phyloP scores from a whole-genome alignment of 192 early-diverging fungal genomes.

The Mortierella hygrophila region DNA sequence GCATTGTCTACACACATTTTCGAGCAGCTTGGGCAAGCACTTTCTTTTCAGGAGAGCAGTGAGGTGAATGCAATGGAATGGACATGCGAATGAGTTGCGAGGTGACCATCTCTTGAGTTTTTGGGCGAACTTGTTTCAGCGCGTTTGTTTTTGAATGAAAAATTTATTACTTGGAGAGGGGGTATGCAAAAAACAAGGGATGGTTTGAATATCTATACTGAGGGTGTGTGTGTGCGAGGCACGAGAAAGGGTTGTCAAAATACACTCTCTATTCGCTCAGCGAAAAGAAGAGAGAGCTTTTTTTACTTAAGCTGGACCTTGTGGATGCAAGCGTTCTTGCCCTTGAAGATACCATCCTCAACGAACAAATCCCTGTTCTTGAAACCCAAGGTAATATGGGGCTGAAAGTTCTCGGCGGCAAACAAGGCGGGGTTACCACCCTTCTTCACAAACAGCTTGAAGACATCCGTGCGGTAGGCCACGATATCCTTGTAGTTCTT shows the following conservation, averaged over 20 bases:
- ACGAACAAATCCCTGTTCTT: slow-evolving; percentile 73
- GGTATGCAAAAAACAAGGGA: neutral
- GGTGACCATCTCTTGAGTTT: neutral
- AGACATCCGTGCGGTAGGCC: slow-evolving; percentile 66
- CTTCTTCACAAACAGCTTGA: slow-evolving; percentile 65
- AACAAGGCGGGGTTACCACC: slow-evolving; percentile 81
- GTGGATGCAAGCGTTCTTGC: slow-evolving; percentile 74
- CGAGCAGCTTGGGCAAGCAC: too few relatives aligned
- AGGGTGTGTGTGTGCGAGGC: neutral
- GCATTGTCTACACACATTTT: too few relatives aligned
- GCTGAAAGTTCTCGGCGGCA: slow-evolving; percentile 71
- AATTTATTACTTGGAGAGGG: neutral
- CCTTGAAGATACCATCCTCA: slow-evolving; percentile 79
- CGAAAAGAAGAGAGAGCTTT: too few relatives aligned
- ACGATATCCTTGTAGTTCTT: slow-evolving; percentile 58
- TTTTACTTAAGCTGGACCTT: slow-evolving; percentile 52
- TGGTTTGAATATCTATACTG: neutral
- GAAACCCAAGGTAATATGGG: slow-evolving; percentile 80
- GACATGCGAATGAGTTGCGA: too few relatives aligned
- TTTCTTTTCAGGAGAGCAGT: too few relatives aligned
- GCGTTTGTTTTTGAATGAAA: neutral
- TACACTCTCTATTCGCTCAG: too few relatives aligned
- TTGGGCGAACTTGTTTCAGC: neutral
- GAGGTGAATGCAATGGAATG: too few relatives aligned
- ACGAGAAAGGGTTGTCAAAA: neutral